phyloP scores from a whole-genome alignment of 2,329 filamentous ascomycete genomes.

The Claviceps pazoutovae region DNA sequence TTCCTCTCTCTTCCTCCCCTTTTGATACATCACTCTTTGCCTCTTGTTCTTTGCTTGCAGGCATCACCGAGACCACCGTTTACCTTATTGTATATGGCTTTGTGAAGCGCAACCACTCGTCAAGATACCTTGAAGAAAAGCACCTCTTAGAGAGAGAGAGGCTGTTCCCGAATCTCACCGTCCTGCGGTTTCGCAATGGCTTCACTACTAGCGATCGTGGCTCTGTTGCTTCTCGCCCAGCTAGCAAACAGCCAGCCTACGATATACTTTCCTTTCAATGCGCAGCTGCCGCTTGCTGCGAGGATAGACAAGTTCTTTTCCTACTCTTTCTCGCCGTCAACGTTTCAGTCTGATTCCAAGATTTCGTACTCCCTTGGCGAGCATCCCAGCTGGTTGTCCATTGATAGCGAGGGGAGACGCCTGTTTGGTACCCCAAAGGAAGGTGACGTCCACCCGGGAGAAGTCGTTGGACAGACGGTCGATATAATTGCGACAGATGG shows the following conservation, averaged over 20 bases:
- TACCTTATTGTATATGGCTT: conserved; percentile 1
- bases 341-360: conserved; percentile 52
- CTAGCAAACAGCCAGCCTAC: conserved; percentile 25
- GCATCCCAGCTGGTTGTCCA: conserved; percentile 59
- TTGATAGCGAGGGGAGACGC: conserved; percentile 50
- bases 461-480: conserved; percentile 47
- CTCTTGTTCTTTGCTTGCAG: not conserved
- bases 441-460: conserved; percentile 30
- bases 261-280: conserved; percentile 61
- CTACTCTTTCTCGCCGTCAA: conserved; percentile 59
- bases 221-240: conserved; percentile 15
- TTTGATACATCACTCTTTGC: not conserved
- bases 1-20: conserved; percentile 4
- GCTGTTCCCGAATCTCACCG: not conserved
- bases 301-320: conserved; percentile 52
- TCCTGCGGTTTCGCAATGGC: conserved; percentile 13
- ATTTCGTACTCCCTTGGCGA: conserved; percentile 54
- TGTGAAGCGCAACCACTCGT: not conserved
- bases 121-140: not conserved
- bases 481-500: conserved; percentile 55
- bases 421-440: conserved; percentile 57
- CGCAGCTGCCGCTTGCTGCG: conserved; percentile 70
- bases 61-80: not conserved
- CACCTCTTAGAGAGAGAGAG: not conserved
- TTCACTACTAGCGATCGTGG: conserved; percentile 13